phyloP scores from a whole-genome alignment of 306 rosid genomes.

The Quercus gilva region DNA sequence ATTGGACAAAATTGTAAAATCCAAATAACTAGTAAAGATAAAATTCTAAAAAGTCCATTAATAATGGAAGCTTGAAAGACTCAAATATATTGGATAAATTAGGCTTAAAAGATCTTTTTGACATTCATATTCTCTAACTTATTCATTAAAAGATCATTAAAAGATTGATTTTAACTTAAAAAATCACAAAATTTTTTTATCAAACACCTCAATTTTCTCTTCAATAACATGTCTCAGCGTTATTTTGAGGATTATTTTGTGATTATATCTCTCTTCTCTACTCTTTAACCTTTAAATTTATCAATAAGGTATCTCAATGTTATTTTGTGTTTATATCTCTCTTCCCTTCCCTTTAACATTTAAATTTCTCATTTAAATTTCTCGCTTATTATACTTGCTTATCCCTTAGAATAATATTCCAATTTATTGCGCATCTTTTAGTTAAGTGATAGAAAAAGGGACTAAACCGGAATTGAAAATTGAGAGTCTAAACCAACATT shows the following conservation, averaged over 20 bases:
- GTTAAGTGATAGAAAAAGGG: too few relatives aligned
- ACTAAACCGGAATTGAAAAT: too few relatives aligned
- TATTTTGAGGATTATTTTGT: too few relatives aligned
- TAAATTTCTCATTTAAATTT: too few relatives aligned
- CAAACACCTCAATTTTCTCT: rapidly evolving
- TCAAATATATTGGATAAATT: rapidly evolving
- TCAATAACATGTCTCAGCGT: rapidly evolving
- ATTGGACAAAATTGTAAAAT: rapidly evolving
- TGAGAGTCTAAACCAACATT: too few relatives aligned
- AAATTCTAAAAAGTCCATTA: too few relatives aligned
- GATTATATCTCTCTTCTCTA: too few relatives aligned
- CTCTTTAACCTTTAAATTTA: rapidly evolving
- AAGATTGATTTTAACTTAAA: rapidly evolving
- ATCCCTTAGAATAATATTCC: too few relatives aligned
- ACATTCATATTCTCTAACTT: too few relatives aligned
- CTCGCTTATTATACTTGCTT: rapidly evolving
- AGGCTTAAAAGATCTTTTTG: rapidly evolving
- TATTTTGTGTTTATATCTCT: rapidly evolving
- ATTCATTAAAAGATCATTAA: too few relatives aligned
- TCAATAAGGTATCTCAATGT: rapidly evolving
- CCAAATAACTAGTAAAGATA: rapidly evolving
- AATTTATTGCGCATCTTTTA: rapidly evolving
- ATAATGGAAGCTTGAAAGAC: too few relatives aligned
- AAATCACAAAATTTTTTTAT: rapidly evolving
- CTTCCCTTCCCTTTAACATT: rapidly evolving